These are phyloP conservation scores for Cordyceps militaris DNA, from an alignment of 2,329 filamentous ascomycete species.

Conservation along the genomic window DNA sequence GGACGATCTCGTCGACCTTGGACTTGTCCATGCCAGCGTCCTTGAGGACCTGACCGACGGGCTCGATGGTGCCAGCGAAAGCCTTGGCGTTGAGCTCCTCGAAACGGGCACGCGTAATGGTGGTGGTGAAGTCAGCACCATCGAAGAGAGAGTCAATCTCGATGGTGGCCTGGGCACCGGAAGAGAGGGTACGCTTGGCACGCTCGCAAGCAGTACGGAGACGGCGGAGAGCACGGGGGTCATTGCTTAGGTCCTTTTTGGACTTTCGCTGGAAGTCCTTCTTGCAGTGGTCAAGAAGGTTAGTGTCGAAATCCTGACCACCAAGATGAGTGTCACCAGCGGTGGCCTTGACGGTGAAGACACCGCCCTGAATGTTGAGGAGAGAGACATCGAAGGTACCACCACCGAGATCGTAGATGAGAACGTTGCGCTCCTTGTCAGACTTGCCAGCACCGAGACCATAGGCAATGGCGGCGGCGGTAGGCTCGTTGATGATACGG, in stretches of 20 bases:
- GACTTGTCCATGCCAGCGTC: conserved; percentile 95
- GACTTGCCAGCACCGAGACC: conserved; percentile 70
- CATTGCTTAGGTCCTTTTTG: conserved; percentile 88
- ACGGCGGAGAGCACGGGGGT: conserved; percentile 88
- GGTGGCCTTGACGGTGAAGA: conserved; percentile 91
- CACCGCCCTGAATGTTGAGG: conserved; percentile 94
- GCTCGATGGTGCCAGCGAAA: conserved; percentile 99
- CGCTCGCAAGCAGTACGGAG: conserved; percentile 97
- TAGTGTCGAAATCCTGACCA: conserved; percentile 98
- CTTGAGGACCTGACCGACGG: conserved; percentile 96
- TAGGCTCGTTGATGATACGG: conserved; percentile 94
- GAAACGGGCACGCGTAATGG: conserved; percentile 96
- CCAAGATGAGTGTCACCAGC: conserved; percentile 95
- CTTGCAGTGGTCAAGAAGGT: conserved; percentile 93
- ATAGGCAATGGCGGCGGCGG: conserved; percentile 90
- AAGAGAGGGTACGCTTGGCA: conserved; percentile 96
- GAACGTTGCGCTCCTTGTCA: conserved; percentile 76
- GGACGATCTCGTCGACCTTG: conserved; percentile 92
- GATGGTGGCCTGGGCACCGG: conserved; percentile 85
- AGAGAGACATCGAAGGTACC: conserved; percentile 99
- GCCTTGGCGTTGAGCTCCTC: conserved; percentile 98
- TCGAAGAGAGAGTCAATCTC: conserved; percentile 97
- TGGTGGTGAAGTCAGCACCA: conserved; percentile 97
- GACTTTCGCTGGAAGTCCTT: conserved; percentile 87
- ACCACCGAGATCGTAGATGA: conserved; percentile 95